Base-by-base conservation (phyloP, 2,329 filamentous ascomycete genomes). In the Rhinocladiella mackenziei region DNA sequence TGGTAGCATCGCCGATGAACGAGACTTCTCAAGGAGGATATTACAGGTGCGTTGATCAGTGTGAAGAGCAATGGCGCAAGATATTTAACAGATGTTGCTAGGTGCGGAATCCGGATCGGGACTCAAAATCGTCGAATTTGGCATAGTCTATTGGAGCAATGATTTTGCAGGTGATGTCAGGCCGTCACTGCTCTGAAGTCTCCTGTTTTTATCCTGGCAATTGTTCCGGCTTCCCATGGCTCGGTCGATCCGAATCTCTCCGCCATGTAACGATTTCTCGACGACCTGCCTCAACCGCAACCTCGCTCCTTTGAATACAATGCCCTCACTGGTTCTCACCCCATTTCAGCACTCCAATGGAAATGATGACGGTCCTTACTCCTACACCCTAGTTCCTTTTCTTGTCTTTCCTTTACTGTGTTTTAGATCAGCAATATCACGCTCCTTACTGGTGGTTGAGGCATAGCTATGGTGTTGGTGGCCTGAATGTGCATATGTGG, bases 11-110 rank as follows among this genome's bases (percentile, higher is more conserved):
- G 91, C 89, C 39, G 91, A 97, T 65, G 94, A 96, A 68, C 82
- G 94, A 68, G 91, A 97, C 66, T 97, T 95, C 71, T 96, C 91
- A 52, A 81, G 91, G 70, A 85, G 86, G 70, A 96, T 97, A 67
- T 78, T 97, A 62, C 86, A 94, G 81, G 91, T 94, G 77, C 56
- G 78, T 71, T 33, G 22, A 41, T 2, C 20, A 13, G n/a, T 3
- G 6, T 13, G 4, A 32, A 8, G 7, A 8, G 17, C 10, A 8
- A 31, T 18, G 31, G 29, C 11, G n/a, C 3, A 13, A 15, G 13
- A 28, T 42, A 30, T 34, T 31, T 40, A 25, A 40, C 4, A n/a
- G 5, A 8, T 22, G 11, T 17, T 36, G 23, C 6, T 30, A 55
- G 52, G 52, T 55, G 20, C 52, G 52, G 33, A 55, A 55, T 45